A percentile compares a stretch with the other conserved stretches of the same genome.
Evolutionary conservation across 2,329 filamentous ascomycete genomes (phyloP).

Genomic region (Penicillium thymicola): DNA sequence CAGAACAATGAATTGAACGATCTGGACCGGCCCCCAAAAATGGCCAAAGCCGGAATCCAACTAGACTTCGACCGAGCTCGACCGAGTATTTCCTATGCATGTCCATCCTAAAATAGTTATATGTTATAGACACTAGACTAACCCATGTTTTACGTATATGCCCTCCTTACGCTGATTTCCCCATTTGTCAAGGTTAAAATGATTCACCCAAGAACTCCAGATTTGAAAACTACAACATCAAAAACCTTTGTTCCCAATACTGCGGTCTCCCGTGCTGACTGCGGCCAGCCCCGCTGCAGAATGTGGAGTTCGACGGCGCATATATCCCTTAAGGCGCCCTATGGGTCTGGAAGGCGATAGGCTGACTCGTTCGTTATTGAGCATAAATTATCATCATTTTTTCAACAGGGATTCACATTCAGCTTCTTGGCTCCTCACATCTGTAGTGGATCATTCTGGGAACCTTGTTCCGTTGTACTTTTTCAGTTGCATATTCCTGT

Average conservation of each 20-base stretch:
- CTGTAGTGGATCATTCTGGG: not conserved
- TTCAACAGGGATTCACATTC: not conserved
- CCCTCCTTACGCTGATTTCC: no score
- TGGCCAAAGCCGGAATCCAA: not conserved
- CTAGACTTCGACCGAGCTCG: not conserved
- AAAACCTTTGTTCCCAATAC: not conserved
- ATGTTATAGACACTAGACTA: not conserved
- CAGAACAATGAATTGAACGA: not conserved
- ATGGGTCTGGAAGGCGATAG: not conserved
- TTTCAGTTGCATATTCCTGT: not conserved
- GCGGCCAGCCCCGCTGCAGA: conserved; percentile 8
- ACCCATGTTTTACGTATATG: no score
- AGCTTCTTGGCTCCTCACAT: not conserved
- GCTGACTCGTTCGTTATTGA: not conserved
- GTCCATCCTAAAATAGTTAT: not conserved
- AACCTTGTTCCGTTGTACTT: not conserved
- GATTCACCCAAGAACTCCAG: not conserved
- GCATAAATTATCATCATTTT: not conserved
- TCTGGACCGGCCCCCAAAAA: not conserved
- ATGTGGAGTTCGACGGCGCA: conserved; percentile 7
- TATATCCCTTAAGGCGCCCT: not conserved
- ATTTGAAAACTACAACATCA: not conserved
- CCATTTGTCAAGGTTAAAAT: not conserved
- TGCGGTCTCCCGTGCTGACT: conserved; percentile 5
- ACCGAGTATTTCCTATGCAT: not conserved